Evolutionary conservation across 2,329 filamentous ascomycete species (phyloP), one percentile per base, ranked within the genome.

Genomic region (Colletotrichum chrysophilum): DNA sequence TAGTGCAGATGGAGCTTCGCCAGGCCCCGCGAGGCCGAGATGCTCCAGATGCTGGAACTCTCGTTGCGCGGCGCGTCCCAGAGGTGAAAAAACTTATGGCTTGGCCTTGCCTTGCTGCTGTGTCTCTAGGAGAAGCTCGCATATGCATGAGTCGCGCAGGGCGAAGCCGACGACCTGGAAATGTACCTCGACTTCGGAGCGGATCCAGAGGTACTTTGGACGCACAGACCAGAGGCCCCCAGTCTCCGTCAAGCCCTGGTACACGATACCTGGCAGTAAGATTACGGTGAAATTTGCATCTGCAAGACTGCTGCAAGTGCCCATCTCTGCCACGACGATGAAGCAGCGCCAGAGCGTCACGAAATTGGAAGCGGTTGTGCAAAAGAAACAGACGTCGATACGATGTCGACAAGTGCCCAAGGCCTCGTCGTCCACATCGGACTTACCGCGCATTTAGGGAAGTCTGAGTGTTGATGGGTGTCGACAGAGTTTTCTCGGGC

Each of bases 221-320:
- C 14, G 73, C 75, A 77, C 75, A 68, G 73, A 43, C 73, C 75
- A 77, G 8, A n/a, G 5, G 24, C 34, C 68, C 34, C 36, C 43
- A 55, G 65, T 67, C 58, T 73, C 28, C 26, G 18, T 62, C 26
- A 56, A 32, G 32, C 48, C 65, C 64, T 67, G 60, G 75, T 76
- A 76, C 18, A 43, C 38, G 68, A 68, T 67, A 76, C 75, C 64
- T 77, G 24, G 73, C 48, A 32, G 48, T 76, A 61, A 76, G 71
- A 76, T 76, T 76, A 48, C 71, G 36, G 61, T 75, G 36, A 74
- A 76, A 70, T 69, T 76, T 75, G 70, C 71, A 66, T 70, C 74
- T 74, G 71, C 71, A 74, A 60, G 65, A 21, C 56, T 55, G 60
- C 71, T 76, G 64, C 73, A 65, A 56, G 73, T 66, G 69, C 56